phyloP scores from a whole-genome alignment of 495 filamentous ascomycete genomes.

The Rusavskia elegans region DNA sequence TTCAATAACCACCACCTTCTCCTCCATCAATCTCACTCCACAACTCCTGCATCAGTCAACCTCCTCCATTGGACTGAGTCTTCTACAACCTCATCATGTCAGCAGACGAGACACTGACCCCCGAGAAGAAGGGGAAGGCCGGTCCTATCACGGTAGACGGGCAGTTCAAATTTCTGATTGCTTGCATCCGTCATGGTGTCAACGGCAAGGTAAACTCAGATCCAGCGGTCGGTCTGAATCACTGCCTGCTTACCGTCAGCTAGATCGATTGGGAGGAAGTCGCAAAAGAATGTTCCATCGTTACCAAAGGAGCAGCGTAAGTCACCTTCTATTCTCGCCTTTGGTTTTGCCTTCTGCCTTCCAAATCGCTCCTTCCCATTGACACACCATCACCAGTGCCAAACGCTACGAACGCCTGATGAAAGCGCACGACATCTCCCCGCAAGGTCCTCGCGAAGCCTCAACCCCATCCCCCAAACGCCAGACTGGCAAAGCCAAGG shows the following conservation, averaged over 20 bases:
- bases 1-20: too few relatives aligned
- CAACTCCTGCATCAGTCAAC: too few relatives aligned
- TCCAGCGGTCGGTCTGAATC: too few relatives aligned
- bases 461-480: neutral
- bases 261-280: constrained; percentile 48
- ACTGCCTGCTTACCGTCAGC: neutral
- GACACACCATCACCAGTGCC: constrained; percentile 24
- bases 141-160: too few relatives aligned
- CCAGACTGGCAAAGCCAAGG: constrained; percentile 7
- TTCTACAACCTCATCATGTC: neutral
- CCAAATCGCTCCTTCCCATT: neutral
- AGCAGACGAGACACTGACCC: neutral
- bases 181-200: constrained; percentile 42
- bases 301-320: constrained; percentile 52
- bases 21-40: too few relatives aligned
- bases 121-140: constrained; percentile 14
- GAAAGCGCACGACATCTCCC: constrained; percentile 35
- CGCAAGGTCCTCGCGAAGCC: constrained; percentile 3
- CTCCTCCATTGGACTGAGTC: too few relatives aligned
- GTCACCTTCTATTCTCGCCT: constrained; percentile 18
- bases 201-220: constrained; percentile 33
- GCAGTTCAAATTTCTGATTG: constrained; percentile 47
- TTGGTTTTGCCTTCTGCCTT: neutral
- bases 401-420: constrained; percentile 51
- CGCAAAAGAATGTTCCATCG: constrained; percentile 44